Conservation (phyloP, 202 grass and related monocot genomes). For the Hordeum pubiflorum region DNA sequence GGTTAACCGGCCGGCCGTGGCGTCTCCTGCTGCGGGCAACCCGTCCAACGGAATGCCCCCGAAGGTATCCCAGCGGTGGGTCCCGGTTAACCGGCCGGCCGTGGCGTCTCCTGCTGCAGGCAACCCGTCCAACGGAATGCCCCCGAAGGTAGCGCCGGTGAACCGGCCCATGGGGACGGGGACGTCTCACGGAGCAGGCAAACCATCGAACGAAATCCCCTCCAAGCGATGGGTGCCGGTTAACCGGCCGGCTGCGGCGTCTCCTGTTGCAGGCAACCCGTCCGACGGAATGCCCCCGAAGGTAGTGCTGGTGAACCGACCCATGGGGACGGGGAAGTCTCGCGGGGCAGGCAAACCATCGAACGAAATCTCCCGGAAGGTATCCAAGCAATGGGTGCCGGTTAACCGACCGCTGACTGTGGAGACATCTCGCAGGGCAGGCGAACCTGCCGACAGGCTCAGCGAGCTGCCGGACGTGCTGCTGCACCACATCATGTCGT, state of each 20-base stretch:
- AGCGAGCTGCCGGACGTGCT: constrained; percentile 25
- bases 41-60: not conserved
- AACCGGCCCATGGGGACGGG: not conserved
- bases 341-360: not conserved
- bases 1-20: not conserved
- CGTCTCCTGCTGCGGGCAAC: not conserved
- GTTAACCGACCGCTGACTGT: not conserved
- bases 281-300: not conserved
- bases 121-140: not conserved
- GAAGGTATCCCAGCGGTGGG: not conserved
- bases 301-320: not conserved
- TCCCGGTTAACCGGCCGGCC: not conserved
- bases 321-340: not conserved
- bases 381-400: constrained; percentile 1
- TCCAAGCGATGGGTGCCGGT: not conserved
- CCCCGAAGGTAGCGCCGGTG: not conserved
- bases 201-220: not conserved
- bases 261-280: not conserved
- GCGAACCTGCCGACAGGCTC: not conserved
- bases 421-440: not conserved
- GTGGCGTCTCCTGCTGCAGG: not conserved
- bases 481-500: constrained; percentile 33
- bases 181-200: not conserved
- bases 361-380: not conserved
- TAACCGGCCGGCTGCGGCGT: not conserved